These are phyloP conservation scores for Phytophthora fragariaefolia DNA, from an alignment of 352 stramenopile genomes.

Conservation along the genomic window DNA sequence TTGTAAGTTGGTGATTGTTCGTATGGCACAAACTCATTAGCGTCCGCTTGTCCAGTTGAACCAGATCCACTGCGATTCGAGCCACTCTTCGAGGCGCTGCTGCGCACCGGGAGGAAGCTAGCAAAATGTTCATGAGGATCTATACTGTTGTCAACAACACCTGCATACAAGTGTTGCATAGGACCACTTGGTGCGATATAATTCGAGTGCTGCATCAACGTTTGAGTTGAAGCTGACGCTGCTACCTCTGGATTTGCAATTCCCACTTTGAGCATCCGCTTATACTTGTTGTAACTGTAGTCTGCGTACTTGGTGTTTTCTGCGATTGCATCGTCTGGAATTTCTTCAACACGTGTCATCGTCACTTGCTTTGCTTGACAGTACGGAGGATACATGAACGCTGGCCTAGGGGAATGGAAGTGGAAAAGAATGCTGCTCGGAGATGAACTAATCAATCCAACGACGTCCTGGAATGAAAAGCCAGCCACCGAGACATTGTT, in stretches of 20 bases:
- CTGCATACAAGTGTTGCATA: slow-evolving; percentile 89
- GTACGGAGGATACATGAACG: slow-evolving; percentile 70
- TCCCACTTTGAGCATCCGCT: slow-evolving; percentile 71
- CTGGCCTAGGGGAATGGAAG: slow-evolving; percentile 77
- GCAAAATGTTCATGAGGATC: slow-evolving; percentile 90
- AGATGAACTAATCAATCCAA: slow-evolving; percentile 73
- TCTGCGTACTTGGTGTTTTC: slow-evolving; percentile 60
- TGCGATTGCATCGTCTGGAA: slow-evolving; percentile 40
- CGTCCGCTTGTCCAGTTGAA: slow-evolving; percentile 24
- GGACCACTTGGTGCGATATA: slow-evolving; percentile 82
- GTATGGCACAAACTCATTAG: slow-evolving; percentile 89
- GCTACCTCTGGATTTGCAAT: slow-evolving; percentile 38
- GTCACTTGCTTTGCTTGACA: slow-evolving; percentile 70
- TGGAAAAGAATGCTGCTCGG: slow-evolving; percentile 77
- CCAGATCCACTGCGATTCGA: slow-evolving; percentile 16
- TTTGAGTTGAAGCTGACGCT: slow-evolving; percentile 38
- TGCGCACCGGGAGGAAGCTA: slow-evolving; percentile 75
- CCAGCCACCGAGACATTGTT: slow-evolving; percentile 72
- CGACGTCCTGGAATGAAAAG: slow-evolving; percentile 77
- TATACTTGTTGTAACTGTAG: slow-evolving; percentile 77
- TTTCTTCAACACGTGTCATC: slow-evolving; percentile 50
- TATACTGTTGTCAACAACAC: slow-evolving; percentile 90
- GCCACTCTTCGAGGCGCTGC: slow-evolving; percentile 3
- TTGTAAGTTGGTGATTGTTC: slow-evolving; percentile 91
- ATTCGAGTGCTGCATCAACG: slow-evolving; percentile 53